Evolutionary conservation across 345 rosid genomes (phyloP).

Genomic region (Arabidopsis arenosa): DNA sequence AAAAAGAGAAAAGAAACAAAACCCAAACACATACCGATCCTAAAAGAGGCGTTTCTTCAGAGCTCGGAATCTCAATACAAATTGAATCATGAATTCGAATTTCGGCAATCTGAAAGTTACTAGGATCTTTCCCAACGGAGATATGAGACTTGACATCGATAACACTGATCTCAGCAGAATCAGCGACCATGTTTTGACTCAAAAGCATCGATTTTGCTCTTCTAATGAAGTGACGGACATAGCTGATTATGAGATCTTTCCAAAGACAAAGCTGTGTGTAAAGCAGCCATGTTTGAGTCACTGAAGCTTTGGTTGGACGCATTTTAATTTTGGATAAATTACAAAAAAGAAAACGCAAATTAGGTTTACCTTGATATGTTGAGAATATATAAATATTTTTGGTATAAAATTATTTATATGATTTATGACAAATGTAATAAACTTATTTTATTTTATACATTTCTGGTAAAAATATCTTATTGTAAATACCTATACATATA

Average conservation of each 20-base stretch:
- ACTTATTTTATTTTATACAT: neutral
- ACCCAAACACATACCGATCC: slow-evolving; percentile 39
- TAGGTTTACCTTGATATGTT: slow-evolving; percentile 3
- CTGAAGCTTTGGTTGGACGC: slow-evolving; percentile 44
- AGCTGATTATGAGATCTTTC: slow-evolving; percentile 41
- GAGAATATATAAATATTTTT: neutral
- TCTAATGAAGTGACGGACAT: slow-evolving; percentile 22
- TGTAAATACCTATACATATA: slow-evolving; percentile 17
- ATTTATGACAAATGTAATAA: neutral
- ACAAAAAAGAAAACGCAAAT: neutral
- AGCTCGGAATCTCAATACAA: slow-evolving; percentile 34
- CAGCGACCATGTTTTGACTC: slow-evolving; percentile 38
- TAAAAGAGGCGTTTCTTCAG: slow-evolving; percentile 20
- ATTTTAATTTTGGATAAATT: slow-evolving; percentile 11
- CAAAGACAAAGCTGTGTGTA: slow-evolving; percentile 29
- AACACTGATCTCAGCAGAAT: slow-evolving; percentile 35
- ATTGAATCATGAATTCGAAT: slow-evolving; percentile 33
- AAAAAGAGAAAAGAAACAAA: neutral
- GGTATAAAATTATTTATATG: neutral
- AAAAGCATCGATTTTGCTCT: slow-evolving; percentile 38
- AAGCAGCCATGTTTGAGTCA: slow-evolving; percentile 41
- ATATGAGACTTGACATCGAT: slow-evolving; percentile 37
- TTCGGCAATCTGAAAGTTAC: slow-evolving; percentile 37
- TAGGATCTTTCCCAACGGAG: slow-evolving; percentile 34
- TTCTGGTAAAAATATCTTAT: neutral